Base-by-base conservation (phyloP, 2,329 filamentous ascomycete species). In the Basipetospora chlamydospora region DNA sequence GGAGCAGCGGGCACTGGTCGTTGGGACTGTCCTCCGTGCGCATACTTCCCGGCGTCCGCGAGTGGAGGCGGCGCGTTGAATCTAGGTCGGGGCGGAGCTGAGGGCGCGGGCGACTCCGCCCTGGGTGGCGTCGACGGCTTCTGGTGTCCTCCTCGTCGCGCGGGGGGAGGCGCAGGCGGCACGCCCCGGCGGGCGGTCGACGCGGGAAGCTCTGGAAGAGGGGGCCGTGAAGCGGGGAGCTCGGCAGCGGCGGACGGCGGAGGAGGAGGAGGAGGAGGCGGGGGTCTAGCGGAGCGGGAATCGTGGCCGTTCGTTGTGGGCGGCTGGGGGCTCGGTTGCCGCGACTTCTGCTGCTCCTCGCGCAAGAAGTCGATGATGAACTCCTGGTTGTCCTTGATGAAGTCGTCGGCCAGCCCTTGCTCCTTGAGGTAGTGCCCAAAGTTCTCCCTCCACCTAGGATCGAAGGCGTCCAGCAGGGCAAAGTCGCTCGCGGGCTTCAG, bases 41-140 rank as follows among this genome's bases (percentile, higher is more conserved):
- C 85, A 51, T 75, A 90, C 57, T 84, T 93, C 26, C 90, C 90
- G 40, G 90, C 90, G 55, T 94, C 87, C 38, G 84, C 75, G 41
- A 96, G 60, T 3, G 88, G 83, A 23, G 90, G 90, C 31, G 90
- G 90, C 7, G 84, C 88, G 44, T 77, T 71, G 61, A 93, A 96
- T 47, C 68, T 70, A 7, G 74, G 73, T 35, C 77, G 70, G 16
- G 76, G 70, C 12, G 57, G 55, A 21, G 50, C 49, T 8, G 68
- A 70, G 15, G 76, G 70, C 21, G 79, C 70, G n/a, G 81, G 73
- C 26, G 67, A 62, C 25, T 37, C 35, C 15, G n/a, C 61, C n/a
- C n/a, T n/a, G n/a, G n/a, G n/a, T n/a, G n/a, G n/a, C n/a, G n/a
- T n/a, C n/a, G n/a, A n/a, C n/a, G n/a, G 54, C 37, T 17, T 75